Base-by-base conservation (phyloP, 2,329 filamentous ascomycete species). In the Aspergillus novoparasiticus region DNA sequence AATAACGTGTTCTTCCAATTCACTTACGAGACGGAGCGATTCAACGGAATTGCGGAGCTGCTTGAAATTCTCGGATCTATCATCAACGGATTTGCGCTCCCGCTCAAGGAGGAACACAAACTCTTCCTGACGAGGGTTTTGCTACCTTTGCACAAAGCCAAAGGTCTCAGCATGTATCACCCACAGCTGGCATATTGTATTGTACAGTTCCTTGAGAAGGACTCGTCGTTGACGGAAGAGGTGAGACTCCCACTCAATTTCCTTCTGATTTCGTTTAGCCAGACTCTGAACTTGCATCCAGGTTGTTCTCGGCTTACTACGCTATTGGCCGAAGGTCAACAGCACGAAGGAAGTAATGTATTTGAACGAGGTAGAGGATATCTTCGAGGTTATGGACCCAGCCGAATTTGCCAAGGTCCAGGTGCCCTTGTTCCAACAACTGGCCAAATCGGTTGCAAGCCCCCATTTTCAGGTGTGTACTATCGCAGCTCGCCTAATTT, bases 1-100 rank as follows among this genome's bases (percentile, higher is more conserved):
- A 99, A 99, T 87, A 98, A 99, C 75, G 95, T 99, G 72, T 99
- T 99, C 83, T 99, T 99, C 86, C 95, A 99, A 76, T 99, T 99
- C 79, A 94, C 93, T 64, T 99, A 99, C 78, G 95, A 99, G 80
- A 99, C 95, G 4, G 95, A 99, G 80, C 88, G 95, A 63, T 98
- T 99, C 83, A 99, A 99, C 73, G 95, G 95, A 59, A 97, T 99
- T 73, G 95, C 95, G 3, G 95, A 99, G 79, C 84, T 99, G 34
- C 85, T 99, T 41, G 95, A 99, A 78, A 99, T 99, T 69, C 84
- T 99, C 58, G 95, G 95, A 34, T 98, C 95, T 68, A 99, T 99
- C 75, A 99, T 99, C 84, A 99, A 99, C 77, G 95, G 95, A 53
- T 99, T 99, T 76, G 95, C 95, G 26, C 83, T 99, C 61, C 95